Percentiles rank a stretch among this genome's conserved stretches.
These are phyloP conservation scores for Trichosporon ovoides DNA, from an alignment of 1,284 basidiomycete species.

Conservation along the genomic window DNA sequence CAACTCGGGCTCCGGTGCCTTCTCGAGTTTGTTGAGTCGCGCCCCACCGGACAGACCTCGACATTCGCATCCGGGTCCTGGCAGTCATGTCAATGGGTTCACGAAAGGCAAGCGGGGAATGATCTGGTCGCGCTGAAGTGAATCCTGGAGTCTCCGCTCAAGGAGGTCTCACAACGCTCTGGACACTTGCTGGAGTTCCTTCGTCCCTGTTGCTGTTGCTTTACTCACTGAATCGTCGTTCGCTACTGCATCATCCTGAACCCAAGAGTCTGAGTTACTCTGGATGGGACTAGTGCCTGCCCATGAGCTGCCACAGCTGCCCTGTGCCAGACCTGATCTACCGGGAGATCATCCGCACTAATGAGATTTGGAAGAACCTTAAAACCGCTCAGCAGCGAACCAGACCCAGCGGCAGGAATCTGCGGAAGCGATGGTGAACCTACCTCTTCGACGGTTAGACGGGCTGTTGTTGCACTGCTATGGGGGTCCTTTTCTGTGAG, in stretches of 20 bases:
- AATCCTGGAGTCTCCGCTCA: no score
- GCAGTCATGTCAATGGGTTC: no score
- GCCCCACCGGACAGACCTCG: no score
- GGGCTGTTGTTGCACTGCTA: conserved; percentile 32
- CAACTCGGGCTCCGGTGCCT: no score
- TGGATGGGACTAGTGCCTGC: conserved; percentile 41
- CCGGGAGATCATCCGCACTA: conserved; percentile 9
- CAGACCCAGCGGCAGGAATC: conserved; percentile 23
- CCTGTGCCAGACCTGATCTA: conserved; percentile 38
- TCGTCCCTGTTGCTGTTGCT: no score
- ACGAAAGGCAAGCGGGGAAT: no score
- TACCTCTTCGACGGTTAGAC: conserved; percentile 26
- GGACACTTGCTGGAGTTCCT: no score
- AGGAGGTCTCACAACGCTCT: no score
- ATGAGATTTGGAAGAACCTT: background rate
- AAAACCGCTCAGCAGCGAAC: conserved; percentile 21
- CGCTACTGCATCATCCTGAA: background rate
- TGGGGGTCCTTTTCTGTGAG: background rate
- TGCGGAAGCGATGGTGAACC: conserved; percentile 24
- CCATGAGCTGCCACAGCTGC: conserved; percentile 37
- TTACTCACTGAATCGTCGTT: no score
- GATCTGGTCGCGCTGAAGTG: no score
- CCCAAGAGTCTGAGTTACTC: conserved; percentile 29
- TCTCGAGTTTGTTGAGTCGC: no score
- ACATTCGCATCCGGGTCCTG: no score